Base-by-base conservation (phyloP, 768 basidiomycete species). In the Suillus bovinus region DNA sequence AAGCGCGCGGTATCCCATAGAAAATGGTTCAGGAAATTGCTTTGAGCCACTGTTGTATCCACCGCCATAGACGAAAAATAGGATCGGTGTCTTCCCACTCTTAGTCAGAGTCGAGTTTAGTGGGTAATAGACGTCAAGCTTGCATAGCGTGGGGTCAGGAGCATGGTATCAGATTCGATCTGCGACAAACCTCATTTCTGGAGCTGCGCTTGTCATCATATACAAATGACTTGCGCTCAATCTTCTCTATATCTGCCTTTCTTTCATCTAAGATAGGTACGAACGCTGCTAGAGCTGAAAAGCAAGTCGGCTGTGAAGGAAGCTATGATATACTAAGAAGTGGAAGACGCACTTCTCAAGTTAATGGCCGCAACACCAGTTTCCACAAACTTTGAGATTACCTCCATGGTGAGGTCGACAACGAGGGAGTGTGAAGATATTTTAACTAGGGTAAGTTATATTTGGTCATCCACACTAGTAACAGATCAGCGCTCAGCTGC, bases 81-180 rank as follows among this genome's bases (percentile, higher is more conserved):
- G 73, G 24, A 89, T 75, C 0, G 85, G 85, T 0, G 80, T 74
- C 58, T 72, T 74, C 27, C 67, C 68, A 22, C 62, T 59, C 7
- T 69, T 67, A 7, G 71, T 65, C n/a, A 66, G 62, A 13, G 68
- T 62, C 6, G 70, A 55, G 3, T 74, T 41, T 2, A 76, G 64
- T 0, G 86, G 88, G 67, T 86, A 89, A 70, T 89, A 91, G 0
- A 89, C 76, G 66, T 90, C 89, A 36, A 90, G 80, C 87, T 90
- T 14, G 11, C 11, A 24, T 4, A 34, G 39, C 13, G 41, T 58
- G 34, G 41, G 47, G 60, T 61, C 14, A 14, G 33, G 13, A 5
- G 16, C 46, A 46, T 33, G 61, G 17, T 24, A 39, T 46, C 29
- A 3, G 36, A 17, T 34, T 31, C 16, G 47, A 47, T 34, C 27